Conservation (phyloP, 2,329 filamentous ascomycete species). For the Helotiales sp. region DNA sequence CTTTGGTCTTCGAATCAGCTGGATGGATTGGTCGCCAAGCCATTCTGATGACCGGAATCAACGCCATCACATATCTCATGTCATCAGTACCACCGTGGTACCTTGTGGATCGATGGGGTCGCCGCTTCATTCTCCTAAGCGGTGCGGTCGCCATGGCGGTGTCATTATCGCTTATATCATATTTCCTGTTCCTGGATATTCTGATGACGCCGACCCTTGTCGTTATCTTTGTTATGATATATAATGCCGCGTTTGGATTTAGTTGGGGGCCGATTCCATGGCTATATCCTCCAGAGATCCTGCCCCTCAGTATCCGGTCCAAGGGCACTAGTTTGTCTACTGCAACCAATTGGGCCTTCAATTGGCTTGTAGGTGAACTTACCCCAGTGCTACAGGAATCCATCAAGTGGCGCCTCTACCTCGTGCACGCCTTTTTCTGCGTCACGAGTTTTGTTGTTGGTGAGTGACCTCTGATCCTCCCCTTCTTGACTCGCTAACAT, state of each 20-base stretch:
- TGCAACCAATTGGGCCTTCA: slow-evolving; percentile 97
- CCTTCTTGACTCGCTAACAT: slow-evolving; percentile 2
- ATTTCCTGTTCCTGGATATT: slow-evolving; percentile 91
- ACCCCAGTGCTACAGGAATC: slow-evolving; percentile 90
- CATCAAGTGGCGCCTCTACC: slow-evolving; percentile 92
- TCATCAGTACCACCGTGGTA: slow-evolving; percentile 98
- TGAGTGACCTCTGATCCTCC: slow-evolving; percentile 55
- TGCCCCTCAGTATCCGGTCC: slow-evolving; percentile 93
- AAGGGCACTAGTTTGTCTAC: slow-evolving; percentile 97
- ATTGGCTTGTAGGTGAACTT: slow-evolving; percentile 95
- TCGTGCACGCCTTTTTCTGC: slow-evolving; percentile 97
- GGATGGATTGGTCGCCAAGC: slow-evolving; percentile 93
- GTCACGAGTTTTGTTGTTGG: slow-evolving; percentile 93
- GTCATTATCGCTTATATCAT: slow-evolving; percentile 87
- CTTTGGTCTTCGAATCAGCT: slow-evolving; percentile 93
- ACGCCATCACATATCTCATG: slow-evolving; percentile 86
- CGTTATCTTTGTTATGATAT: slow-evolving; percentile 95
- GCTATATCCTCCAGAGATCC: slow-evolving; percentile 98
- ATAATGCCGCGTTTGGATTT: slow-evolving; percentile 96
- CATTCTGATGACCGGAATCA: slow-evolving; percentile 96
- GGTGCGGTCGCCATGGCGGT: slow-evolving; percentile 90
- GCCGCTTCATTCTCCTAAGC: slow-evolving; percentile 85
- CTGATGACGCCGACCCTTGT: slow-evolving; percentile 79
- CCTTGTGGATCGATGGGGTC: slow-evolving; percentile 89
- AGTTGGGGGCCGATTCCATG: slow-evolving; percentile 98